A percentile compares a stretch with the other conserved stretches of the same genome.
These are phyloP conservation scores for Arachnopeziza araneosa DNA, from an alignment of 2,329 filamentous ascomycete genomes.

Conservation along the genomic window DNA sequence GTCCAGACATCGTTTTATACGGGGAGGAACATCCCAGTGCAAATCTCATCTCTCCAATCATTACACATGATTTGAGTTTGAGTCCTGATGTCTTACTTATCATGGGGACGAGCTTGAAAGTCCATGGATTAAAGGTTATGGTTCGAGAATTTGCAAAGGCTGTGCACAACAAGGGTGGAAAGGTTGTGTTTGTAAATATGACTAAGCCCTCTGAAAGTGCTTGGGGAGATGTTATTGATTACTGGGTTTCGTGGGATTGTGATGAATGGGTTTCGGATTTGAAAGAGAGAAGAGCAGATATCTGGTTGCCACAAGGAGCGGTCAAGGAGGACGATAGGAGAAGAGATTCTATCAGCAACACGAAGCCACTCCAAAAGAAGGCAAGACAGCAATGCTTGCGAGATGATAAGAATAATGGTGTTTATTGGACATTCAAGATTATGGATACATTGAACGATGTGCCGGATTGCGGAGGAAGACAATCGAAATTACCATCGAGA, in stretches of 20 bases:
- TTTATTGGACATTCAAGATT: slow-evolving; percentile 27
- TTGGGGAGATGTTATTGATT: slow-evolving; percentile 69
- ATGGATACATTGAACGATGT: slow-evolving; percentile 21
- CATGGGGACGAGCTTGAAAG: slow-evolving; percentile 64
- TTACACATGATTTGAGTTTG: slow-evolving; percentile 60
- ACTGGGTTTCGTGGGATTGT: slow-evolving; percentile 70
- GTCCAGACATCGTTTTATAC: slow-evolving; percentile 70
- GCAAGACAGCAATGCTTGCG: slow-evolving; percentile 19
- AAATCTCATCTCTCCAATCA: slow-evolving; percentile 61
- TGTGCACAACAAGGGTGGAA: slow-evolving; percentile 59
- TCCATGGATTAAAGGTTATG: slow-evolving; percentile 66
- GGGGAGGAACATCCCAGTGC: slow-evolving; percentile 67
- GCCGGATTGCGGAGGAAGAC: slow-evolving; percentile 13
- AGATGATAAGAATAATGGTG: slow-evolving; percentile 28
- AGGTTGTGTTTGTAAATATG: slow-evolving; percentile 67
- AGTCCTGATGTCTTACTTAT: slow-evolving; percentile 64
- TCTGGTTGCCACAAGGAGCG: slow-evolving; percentile 27
- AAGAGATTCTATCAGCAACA: slow-evolving; percentile 9
- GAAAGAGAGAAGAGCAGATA: slow-evolving; percentile 26
- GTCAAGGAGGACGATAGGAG: slow-evolving; percentile 8
- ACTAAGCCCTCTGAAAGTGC: slow-evolving; percentile 66
- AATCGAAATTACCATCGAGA: slow-evolving; percentile 1
- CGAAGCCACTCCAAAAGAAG: slow-evolving; percentile 4
- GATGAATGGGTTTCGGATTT: slow-evolving; percentile 66
- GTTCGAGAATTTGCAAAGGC: slow-evolving; percentile 67